These are phyloP conservation scores for Dentipellis fragilis DNA, from an alignment of 768 basidiomycete genomes.

Conservation along the genomic window DNA sequence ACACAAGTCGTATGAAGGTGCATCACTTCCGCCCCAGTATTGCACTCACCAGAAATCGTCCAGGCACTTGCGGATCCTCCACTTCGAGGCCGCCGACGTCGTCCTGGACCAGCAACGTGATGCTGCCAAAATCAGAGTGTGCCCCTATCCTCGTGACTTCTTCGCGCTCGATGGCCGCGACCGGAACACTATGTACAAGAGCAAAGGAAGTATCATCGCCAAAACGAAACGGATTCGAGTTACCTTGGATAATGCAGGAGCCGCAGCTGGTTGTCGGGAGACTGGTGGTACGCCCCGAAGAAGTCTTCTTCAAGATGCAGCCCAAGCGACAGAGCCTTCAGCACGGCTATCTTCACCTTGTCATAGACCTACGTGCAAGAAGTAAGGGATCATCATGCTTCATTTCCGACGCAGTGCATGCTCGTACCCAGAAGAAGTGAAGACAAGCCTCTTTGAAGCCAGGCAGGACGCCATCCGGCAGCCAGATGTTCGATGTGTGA, in stretches of 20 bases:
- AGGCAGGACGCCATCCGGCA: slow-evolving; percentile 38
- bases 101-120: slow-evolving; percentile 55
- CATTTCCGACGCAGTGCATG: not conserved
- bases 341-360: slow-evolving; percentile 29
- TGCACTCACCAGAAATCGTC: slow-evolving; percentile 24
- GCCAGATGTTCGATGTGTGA: slow-evolving; percentile 47
- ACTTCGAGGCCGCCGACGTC: slow-evolving; percentile 52
- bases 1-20: not conserved
- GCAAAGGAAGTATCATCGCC: not conserved
- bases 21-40: not conserved
- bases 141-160: slow-evolving; percentile 35
- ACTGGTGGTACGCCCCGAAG: slow-evolving; percentile 32
- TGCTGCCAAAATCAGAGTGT: slow-evolving; percentile 45
- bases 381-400: not conserved
- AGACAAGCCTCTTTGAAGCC: slow-evolving; percentile 43
- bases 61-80: slow-evolving; percentile 40
- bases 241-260: slow-evolving; percentile 45
- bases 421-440: slow-evolving; percentile 33
- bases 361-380: not conserved
- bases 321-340: slow-evolving; percentile 39
- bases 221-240: not conserved
- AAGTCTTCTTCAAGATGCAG: slow-evolving; percentile 34
- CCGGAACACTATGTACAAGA: slow-evolving; percentile 19
- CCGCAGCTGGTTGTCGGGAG: slow-evolving; percentile 42
- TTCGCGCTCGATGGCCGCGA: slow-evolving; percentile 23